A percentile compares a stretch with the other conserved stretches of the same genome.
Conservation (phyloP, 2,329 filamentous ascomycete species). For the Stachybotrys chartarum region DNA sequence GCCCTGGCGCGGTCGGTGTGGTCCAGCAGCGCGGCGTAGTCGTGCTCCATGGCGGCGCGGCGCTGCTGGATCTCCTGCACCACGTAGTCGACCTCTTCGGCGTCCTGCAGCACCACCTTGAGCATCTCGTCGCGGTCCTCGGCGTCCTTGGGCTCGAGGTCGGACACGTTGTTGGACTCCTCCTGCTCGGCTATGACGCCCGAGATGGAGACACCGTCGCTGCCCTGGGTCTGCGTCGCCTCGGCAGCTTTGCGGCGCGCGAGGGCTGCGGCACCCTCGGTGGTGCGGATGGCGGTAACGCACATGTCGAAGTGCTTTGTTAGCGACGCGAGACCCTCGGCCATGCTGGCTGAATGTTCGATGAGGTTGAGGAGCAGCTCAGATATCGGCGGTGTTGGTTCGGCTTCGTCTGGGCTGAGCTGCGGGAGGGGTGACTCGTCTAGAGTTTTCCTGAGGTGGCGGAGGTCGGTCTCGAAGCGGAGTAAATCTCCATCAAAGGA, state of each 20-base stretch:
- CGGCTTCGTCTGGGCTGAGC: constrained; percentile 24
- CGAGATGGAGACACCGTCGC: constrained; percentile 53
- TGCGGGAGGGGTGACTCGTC: constrained; percentile 28
- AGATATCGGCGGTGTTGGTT: constrained; percentile 31
- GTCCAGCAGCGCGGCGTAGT: constrained; percentile 55
- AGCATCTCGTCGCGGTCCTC: constrained; percentile 80
- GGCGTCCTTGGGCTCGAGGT: constrained; percentile 63
- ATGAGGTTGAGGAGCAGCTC: constrained; percentile 57
- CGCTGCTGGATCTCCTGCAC: constrained; percentile 67
- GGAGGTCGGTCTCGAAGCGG: constrained; percentile 68
- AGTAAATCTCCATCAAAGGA: constrained; percentile 71
- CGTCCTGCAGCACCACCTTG: constrained; percentile 67
- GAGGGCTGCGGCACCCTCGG: constrained; percentile 68
- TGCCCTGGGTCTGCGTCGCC: constrained; percentile 39
- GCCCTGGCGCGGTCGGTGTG: constrained; percentile 46
- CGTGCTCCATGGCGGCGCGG: constrained; percentile 68
- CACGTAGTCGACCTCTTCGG: constrained; percentile 58
- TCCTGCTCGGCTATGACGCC: constrained; percentile 57
- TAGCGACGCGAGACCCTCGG: constrained; percentile 69
- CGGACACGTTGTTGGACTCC: constrained; percentile 41
- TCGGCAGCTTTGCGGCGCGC: constrained; percentile 64
- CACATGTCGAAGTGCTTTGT: constrained; percentile 90
- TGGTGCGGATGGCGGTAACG: constrained; percentile 83
- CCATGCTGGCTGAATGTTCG: constrained; percentile 73
- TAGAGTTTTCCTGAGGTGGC: constrained; percentile 54